phyloP scores from a whole-genome alignment of 202 grass and related monocot genomes.

The Dendrocalamus latiflorus region DNA sequence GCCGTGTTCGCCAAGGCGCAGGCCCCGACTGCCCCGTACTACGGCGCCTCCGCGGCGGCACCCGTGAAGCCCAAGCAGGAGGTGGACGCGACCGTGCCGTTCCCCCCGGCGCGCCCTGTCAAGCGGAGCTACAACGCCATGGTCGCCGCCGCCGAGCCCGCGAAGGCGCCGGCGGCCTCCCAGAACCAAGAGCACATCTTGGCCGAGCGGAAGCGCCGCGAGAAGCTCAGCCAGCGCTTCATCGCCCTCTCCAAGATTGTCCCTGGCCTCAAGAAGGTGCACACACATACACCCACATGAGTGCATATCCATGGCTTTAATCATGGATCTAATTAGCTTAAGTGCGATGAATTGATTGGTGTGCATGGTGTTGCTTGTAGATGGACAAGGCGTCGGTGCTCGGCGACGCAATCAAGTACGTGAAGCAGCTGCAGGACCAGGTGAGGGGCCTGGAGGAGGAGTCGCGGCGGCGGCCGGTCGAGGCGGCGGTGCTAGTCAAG shows the following conservation, averaged over 20 bases:
- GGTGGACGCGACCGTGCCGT: slow-evolving; percentile 30
- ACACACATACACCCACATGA: too few relatives aligned
- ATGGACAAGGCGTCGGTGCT: slow-evolving; percentile 99
- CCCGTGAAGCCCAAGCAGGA: slow-evolving; percentile 71
- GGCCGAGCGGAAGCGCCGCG: slow-evolving; percentile 87
- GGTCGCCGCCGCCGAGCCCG: slow-evolving; percentile 17
- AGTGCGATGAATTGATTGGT: neutral
- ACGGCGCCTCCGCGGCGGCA: too few relatives aligned
- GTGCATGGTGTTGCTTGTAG: slow-evolving; percentile 5
- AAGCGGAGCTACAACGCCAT: slow-evolving; percentile 69
- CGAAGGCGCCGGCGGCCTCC: neutral
- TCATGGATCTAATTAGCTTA: neutral
- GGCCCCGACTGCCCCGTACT: too few relatives aligned
- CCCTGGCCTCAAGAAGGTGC: slow-evolving; percentile 92
- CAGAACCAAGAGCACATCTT: slow-evolving; percentile 95
- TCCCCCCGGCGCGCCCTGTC: too few relatives aligned
- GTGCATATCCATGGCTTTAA: slow-evolving; percentile 3
- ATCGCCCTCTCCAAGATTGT: slow-evolving; percentile 97
- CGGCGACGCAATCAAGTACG: slow-evolving; percentile 92
- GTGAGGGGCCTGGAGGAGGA: slow-evolving; percentile 61
- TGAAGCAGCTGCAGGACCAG: slow-evolving; percentile 81
- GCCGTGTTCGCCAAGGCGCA: too few relatives aligned
- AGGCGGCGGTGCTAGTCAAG: slow-evolving; percentile 79
- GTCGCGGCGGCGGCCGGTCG: slow-evolving; percentile 53
- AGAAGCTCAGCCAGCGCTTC: too few relatives aligned